Evolutionary conservation across 2,329 filamentous ascomycete genomes (phyloP), one percentile per base, ranked within the genome.

Genomic region (Calonectria pseudoreteaudii): DNA sequence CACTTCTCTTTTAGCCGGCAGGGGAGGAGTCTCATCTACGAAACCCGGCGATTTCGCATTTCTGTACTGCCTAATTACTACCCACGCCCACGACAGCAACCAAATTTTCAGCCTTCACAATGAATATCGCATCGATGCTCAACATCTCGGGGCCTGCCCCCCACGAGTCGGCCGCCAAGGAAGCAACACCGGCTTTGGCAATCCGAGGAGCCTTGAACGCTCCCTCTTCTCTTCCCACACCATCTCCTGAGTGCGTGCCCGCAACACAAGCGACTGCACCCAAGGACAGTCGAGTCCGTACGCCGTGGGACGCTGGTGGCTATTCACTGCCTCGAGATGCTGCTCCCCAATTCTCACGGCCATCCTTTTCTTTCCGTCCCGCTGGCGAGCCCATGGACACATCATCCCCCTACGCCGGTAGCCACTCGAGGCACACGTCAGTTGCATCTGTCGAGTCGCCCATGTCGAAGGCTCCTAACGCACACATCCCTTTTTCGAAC

Each of bases 231-330:
- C 76, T 83, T 13, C 81, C 80, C 28, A 85, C 84, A 6, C 84
- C 84, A 14, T 84, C 82, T 13, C 82, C 82, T 10, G 84, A 85
- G 38, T 79, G 77, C 38, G 74, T 74, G 41, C 78, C 78, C 14
- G 77, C 78, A n/a, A 77, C 76, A 28, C 73, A 77, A 36, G 73
- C 77, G 31, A 76, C 71, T 74, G 77, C 79, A 56, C 53, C 71
- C 26, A 77, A 71, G 31, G 74, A 80, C 38, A 75, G 68, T 26
- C 80, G 74, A 76, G 75, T 74, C 36, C 86, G 88, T 70, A 89
- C 84, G 49, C 88, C 88, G 67, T 90, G 89, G 89, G 86, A 88
- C 73, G 88, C 86, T 23, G 86, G 85, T 41, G 88, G 88, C 52
- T 90, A 88, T 74, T 87, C 86, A 30, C 82, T 90, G 28, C 86